Percentiles rank a stretch among this genome's conserved stretches.
These are phyloP conservation scores for Spinellus fusiger DNA, from an alignment of 192 early-diverging fungal species.

Conservation along the genomic window DNA sequence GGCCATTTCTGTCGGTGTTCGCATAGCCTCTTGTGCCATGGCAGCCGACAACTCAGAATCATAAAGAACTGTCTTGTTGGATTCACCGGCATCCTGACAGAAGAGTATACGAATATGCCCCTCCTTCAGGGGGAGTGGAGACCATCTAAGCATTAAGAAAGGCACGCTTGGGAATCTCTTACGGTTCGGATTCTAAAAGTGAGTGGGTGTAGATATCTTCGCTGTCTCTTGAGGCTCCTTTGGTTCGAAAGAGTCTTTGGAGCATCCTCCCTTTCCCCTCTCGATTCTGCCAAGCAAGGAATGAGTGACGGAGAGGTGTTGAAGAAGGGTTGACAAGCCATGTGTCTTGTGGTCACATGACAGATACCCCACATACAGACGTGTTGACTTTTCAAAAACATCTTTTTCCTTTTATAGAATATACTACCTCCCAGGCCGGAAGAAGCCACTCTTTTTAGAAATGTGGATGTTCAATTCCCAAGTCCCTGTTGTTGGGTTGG, in stretches of 20 bases:
- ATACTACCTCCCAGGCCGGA: no score
- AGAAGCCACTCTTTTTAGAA: no score
- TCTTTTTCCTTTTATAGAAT: no score
- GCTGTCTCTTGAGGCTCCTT: conserved; percentile 15
- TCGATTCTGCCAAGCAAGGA: not conserved
- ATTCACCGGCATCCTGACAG: conserved; percentile 42
- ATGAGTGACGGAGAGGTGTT: not conserved
- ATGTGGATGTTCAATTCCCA: no score
- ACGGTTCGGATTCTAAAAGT: conserved; percentile 28
- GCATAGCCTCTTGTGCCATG: conserved; percentile 5
- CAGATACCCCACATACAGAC: not conserved
- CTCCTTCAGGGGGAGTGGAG: conserved; percentile 29
- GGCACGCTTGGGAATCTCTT: conserved; percentile 9
- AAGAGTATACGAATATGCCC: conserved; percentile 43
- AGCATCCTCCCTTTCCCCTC: conserved; percentile 12
- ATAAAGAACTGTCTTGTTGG: conserved; percentile 40
- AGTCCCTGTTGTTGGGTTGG: no score
- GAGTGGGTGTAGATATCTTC: conserved; percentile 17
- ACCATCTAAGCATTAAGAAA: conserved; percentile 33
- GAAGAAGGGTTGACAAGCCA: not conserved
- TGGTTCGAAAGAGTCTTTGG: conserved; percentile 28
- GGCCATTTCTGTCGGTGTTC: conserved; percentile 24
- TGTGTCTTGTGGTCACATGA: not conserved
- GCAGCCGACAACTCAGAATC: conserved; percentile 28
- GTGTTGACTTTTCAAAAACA: no score